phyloP scores from a whole-genome alignment of 257 asterid genomes.

The Datura wrightii region DNA sequence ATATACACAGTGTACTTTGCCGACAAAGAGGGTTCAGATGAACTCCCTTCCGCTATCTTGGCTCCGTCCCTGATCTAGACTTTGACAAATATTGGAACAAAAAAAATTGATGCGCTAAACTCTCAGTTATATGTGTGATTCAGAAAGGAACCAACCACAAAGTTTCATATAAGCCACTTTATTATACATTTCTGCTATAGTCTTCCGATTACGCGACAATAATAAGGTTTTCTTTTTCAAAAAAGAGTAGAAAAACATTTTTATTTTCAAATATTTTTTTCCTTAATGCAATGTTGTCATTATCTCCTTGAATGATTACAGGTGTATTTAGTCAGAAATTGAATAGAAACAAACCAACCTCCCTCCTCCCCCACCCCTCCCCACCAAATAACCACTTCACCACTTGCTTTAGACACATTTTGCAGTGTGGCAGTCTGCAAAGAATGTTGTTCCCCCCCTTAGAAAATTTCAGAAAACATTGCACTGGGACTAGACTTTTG shows the following conservation, averaged over 20 bases:
- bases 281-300: background rate
- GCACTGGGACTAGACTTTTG: background rate
- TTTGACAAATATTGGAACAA: too few relatives aligned
- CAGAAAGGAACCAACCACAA: background rate
- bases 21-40: too few relatives aligned
- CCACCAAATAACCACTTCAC: background rate
- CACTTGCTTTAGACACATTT: constrained; percentile 33
- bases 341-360: constrained; percentile 33
- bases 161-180: background rate
- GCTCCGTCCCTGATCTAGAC: too few relatives aligned
- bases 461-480: constrained; percentile 9
- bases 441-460: constrained; percentile 39
- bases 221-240: too few relatives aligned
- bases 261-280: background rate
- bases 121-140: background rate
- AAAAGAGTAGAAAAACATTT: background rate
- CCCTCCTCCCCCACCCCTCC: background rate
- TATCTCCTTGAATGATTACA: constrained; percentile 30
- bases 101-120: too few relatives aligned
- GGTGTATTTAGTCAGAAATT: constrained; percentile 24
- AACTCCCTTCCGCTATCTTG: too few relatives aligned
- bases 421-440: constrained; percentile 36
- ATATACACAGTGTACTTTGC: too few relatives aligned
- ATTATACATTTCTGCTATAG: background rate
- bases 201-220: background rate